phyloP scores from a whole-genome alignment of 2,329 filamentous ascomycete species.

The Fusarium secorum region DNA sequence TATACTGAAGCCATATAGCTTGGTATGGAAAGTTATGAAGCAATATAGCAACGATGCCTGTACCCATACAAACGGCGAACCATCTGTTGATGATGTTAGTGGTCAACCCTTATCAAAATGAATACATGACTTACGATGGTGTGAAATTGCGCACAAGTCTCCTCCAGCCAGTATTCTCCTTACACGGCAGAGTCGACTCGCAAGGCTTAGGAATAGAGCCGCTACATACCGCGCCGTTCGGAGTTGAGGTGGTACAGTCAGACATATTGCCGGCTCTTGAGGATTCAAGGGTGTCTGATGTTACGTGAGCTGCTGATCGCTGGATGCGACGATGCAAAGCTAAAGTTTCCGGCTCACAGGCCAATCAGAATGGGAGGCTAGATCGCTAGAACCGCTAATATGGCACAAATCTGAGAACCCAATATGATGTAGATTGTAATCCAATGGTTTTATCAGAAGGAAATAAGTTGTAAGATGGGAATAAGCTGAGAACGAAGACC shows the following conservation, averaged over 20 bases:
- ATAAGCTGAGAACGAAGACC: not conserved
- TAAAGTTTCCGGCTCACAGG: slow-evolving; percentile 15
- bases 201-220: slow-evolving; percentile 18
- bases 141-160: slow-evolving; percentile 61
- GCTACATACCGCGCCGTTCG: slow-evolving; percentile 12
- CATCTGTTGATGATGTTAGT: slow-evolving; percentile 51
- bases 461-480: not conserved
- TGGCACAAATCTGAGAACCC: not conserved
- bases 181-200: slow-evolving; percentile 37
- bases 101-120: not conserved
- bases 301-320: slow-evolving; percentile 25
- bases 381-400: not conserved
- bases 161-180: slow-evolving; percentile 52
- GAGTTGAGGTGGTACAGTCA: slow-evolving; percentile 12
- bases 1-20: slow-evolving; percentile 62
- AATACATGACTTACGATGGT: slow-evolving; percentile 55
- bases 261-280: slow-evolving; percentile 24
- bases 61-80: slow-evolving; percentile 72
- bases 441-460: not conserved
- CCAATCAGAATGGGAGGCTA: not conserved
- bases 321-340: slow-evolving; percentile 2
- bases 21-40: slow-evolving; percentile 70
- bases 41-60: slow-evolving; percentile 71
- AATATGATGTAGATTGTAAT: not conserved
- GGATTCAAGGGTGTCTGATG: not conserved